phyloP scores from a whole-genome alignment of 148 eudicot species.

The Vaccinium myrtillus region DNA sequence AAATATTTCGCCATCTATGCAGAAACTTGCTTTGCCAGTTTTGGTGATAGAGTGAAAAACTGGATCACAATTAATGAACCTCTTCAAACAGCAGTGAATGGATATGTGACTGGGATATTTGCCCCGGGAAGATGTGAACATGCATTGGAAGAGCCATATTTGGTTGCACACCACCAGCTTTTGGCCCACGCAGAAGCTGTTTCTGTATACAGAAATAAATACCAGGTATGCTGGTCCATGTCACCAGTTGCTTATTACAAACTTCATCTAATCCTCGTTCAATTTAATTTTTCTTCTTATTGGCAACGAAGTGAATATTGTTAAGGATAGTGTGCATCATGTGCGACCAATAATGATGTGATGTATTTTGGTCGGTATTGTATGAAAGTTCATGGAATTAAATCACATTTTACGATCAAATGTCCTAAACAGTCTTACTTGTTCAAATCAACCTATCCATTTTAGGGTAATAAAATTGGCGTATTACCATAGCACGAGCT shows the following conservation, averaged over 20 bases:
- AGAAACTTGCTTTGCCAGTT: conserved; percentile 74
- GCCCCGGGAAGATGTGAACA: conserved; percentile 78
- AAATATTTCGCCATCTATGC: conserved; percentile 79
- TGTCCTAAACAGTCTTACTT: background rate
- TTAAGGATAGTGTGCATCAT: background rate
- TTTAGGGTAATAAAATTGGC: background rate
- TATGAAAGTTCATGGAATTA: conserved; percentile 1
- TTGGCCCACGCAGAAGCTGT: conserved; percentile 78
- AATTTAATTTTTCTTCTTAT: background rate
- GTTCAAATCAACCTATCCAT: background rate
- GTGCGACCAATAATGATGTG: background rate
- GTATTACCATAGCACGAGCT: background rate
- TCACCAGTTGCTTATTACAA: background rate
- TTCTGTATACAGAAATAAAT: conserved; percentile 58
- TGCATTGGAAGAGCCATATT: conserved; percentile 50
- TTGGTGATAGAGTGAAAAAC: conserved; percentile 82
- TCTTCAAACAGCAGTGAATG: conserved; percentile 72
- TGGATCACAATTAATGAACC: conserved; percentile 91
- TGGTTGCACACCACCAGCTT: conserved; percentile 77
- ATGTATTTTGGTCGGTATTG: background rate
- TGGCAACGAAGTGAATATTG: background rate
- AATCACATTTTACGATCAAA: background rate
- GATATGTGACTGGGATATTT: conserved; percentile 56
- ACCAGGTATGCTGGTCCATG: conserved; percentile 38
- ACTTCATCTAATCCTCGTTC: background rate